Conservation (phyloP, 2,329 filamentous ascomycete genomes). For the Fusarium algeriense region DNA sequence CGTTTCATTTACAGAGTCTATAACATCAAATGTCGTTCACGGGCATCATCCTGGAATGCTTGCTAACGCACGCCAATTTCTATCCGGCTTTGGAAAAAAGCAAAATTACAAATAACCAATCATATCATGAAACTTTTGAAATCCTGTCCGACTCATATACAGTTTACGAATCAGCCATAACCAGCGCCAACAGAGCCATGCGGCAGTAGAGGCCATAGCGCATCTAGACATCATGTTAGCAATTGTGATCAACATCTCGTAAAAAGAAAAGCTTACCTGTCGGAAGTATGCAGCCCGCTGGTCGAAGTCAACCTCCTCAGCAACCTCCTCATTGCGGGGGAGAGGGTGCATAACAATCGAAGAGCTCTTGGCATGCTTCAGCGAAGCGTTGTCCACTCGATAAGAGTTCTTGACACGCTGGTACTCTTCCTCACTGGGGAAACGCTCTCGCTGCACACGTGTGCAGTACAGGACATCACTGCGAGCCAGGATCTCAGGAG, state of each 20-base stretch:
- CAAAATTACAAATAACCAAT: slow-evolving; percentile 38
- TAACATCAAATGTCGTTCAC: slow-evolving; percentile 47
- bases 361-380: slow-evolving; percentile 90
- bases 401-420: slow-evolving; percentile 90
- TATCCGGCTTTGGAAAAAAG: slow-evolving; percentile 45
- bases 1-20: slow-evolving; percentile 43
- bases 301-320: slow-evolving; percentile 97
- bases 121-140: slow-evolving; percentile 39
- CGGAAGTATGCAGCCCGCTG: slow-evolving; percentile 97
- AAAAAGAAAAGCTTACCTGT: slow-evolving; percentile 76
- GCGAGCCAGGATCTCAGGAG: slow-evolving; percentile 84
- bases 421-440: slow-evolving; percentile 83
- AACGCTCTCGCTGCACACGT: slow-evolving; percentile 95
- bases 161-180: slow-evolving; percentile 69
- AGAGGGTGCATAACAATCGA: slow-evolving; percentile 97
- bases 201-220: slow-evolving; percentile 96
- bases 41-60: slow-evolving; percentile 46
- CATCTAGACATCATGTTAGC: slow-evolving; percentile 72
- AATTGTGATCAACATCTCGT: neutral
- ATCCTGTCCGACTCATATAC: slow-evolving; percentile 13
- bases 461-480: slow-evolving; percentile 98
- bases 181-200: slow-evolving; percentile 95
- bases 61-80: slow-evolving; percentile 47
- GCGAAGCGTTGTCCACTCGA: slow-evolving; percentile 87
- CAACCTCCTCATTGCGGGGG: slow-evolving; percentile 92